Evolutionary conservation across 192 early-diverging fungal species (phyloP).

Genomic region (Kappamyces sp.): DNA sequence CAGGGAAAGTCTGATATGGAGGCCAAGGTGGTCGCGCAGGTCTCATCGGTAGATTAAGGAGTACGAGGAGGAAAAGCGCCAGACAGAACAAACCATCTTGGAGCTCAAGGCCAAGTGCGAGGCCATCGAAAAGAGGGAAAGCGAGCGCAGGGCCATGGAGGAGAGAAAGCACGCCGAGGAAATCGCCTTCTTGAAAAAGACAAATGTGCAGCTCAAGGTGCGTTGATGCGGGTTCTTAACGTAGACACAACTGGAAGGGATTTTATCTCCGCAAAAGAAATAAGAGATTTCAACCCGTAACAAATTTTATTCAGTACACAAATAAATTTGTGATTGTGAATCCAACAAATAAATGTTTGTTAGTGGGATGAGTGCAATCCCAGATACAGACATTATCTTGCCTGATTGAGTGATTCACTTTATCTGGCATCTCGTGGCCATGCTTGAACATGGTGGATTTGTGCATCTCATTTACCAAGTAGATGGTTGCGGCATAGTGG

Average conservation of each 20-base stretch:
- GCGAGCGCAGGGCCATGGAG: constrained; percentile 57
- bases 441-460: no score
- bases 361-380: no score
- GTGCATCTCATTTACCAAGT: no score
- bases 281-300: constrained; percentile 10
- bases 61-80: constrained; percentile 57
- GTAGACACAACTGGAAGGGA: constrained; percentile 62
- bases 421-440: no score
- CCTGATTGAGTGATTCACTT: no score
- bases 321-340: no score
- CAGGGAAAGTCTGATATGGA: constrained; percentile 62
- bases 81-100: constrained; percentile 49
- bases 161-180: constrained; percentile 63
- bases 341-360: no score
- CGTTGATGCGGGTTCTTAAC: not conserved
- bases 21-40: constrained; percentile 32
- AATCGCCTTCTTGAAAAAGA: constrained; percentile 63
- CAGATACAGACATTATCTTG: no score
- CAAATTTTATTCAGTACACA: no score
- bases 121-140: constrained; percentile 57
- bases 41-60: constrained; percentile 45
- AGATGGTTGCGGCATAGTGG: no score
- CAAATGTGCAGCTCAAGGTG: constrained; percentile 63
- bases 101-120: constrained; percentile 63
- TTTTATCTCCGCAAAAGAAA: constrained; percentile 61